These are phyloP conservation scores for Areca catechu DNA, from an alignment of 176 grass and related monocot species.

Conservation along the genomic window DNA sequence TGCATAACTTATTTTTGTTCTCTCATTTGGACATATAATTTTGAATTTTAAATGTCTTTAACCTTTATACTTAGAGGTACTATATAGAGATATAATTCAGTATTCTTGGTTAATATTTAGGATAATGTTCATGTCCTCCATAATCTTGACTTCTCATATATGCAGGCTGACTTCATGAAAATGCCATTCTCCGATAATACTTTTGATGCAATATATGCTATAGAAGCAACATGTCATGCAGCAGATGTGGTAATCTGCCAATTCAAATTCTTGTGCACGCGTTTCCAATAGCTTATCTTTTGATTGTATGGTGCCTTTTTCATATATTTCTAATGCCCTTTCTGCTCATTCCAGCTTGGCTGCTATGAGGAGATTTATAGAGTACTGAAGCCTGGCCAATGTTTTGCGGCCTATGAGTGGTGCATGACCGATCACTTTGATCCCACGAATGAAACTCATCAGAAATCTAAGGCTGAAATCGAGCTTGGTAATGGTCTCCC, in stretches of 20 bases:
- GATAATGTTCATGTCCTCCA: too few relatives aligned
- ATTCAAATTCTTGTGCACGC: not conserved
- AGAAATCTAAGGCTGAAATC: conserved; percentile 78
- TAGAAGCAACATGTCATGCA: conserved; percentile 75
- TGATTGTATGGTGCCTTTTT: not conserved
- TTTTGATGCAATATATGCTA: conserved; percentile 55
- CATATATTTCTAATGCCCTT: not conserved
- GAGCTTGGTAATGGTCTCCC: conserved; percentile 90
- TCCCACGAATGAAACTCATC: conserved; percentile 61
- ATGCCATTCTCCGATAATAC: conserved; percentile 60
- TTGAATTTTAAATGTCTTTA: too few relatives aligned
- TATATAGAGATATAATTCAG: too few relatives aligned
- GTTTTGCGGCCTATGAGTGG: conserved; percentile 90
- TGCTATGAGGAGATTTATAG: conserved; percentile 94
- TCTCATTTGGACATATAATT: too few relatives aligned
- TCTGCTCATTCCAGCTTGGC: conserved; percentile 49
- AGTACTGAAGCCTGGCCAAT: conserved; percentile 90
- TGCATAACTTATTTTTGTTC: too few relatives aligned
- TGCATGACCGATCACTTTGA: conserved; percentile 89
- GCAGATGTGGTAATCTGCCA: conserved; percentile 40
- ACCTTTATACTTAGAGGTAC: too few relatives aligned
- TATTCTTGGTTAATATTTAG: too few relatives aligned
- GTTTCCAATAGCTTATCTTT: not conserved
- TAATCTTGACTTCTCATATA: not conserved
- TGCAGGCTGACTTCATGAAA: conserved; percentile 85